Evolutionary conservation across 345 rosid species (phyloP).

Genomic region (Acer saccharum): DNA sequence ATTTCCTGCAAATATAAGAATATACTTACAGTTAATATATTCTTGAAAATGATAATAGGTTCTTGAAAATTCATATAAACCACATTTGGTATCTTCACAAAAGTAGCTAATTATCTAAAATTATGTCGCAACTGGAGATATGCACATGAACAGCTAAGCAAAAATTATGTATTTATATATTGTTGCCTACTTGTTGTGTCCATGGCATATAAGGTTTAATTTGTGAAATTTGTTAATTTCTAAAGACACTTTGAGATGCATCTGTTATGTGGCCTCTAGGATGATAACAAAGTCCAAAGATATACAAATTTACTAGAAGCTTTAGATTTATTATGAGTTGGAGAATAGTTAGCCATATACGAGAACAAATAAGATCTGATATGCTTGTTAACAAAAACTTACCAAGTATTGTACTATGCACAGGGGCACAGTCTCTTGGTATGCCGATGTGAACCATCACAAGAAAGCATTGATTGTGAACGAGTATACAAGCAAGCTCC

Average conservation of each 20-base stretch:
- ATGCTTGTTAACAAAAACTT: constrained; percentile 13
- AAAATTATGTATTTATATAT: too few relatives aligned
- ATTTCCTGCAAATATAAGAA: background rate
- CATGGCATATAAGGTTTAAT: too few relatives aligned
- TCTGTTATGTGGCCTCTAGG: background rate
- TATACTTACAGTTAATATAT: background rate
- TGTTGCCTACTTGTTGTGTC: too few relatives aligned
- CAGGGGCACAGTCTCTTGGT: constrained; percentile 94
- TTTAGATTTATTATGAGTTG: background rate
- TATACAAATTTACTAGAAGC: background rate
- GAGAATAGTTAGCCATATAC: background rate
- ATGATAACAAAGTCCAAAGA: too few relatives aligned
- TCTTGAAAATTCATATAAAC: background rate
- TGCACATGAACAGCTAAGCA: too few relatives aligned
- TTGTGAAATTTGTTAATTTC: background rate
- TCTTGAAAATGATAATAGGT: background rate
- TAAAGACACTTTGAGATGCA: background rate
- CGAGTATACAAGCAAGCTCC: constrained; percentile 85
- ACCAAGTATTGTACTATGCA: constrained; percentile 54
- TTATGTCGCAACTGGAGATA: background rate
- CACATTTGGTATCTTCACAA: background rate
- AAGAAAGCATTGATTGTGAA: constrained; percentile 70
- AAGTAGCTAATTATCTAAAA: background rate
- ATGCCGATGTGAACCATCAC: constrained; percentile 82
- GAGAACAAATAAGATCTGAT: background rate